phyloP scores from a whole-genome alignment of 1,139 yeast genomes.

The Scheffersomyces cryptocercus region DNA sequence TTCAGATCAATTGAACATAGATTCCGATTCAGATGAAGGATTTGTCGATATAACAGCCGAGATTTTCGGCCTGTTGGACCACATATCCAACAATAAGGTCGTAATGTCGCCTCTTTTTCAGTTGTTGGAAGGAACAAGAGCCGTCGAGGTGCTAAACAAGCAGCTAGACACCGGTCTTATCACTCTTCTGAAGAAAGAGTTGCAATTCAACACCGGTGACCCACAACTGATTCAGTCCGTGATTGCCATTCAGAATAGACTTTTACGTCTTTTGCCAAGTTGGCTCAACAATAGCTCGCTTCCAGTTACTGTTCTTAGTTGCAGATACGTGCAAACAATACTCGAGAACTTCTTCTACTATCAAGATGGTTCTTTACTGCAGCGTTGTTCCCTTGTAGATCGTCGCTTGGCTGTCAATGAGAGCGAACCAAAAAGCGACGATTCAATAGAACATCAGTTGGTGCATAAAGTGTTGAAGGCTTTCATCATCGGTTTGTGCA shows the following conservation, averaged over 20 bases:
- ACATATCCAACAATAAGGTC: conserved; percentile 41
- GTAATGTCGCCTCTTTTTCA: conserved; percentile 57
- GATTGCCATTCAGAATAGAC: conserved; percentile 43
- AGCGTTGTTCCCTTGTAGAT: background rate
- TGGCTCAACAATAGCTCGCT: conserved; percentile 68
- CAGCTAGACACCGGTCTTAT: conserved; percentile 66
- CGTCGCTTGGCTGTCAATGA: background rate
- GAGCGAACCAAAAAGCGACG: too few species aligned
- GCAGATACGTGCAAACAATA: conserved; percentile 60
- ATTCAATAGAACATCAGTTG: conserved; percentile 19
- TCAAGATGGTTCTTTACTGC: background rate
- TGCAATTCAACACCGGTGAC: conserved; percentile 34
- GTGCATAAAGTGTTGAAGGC: conserved; percentile 52
- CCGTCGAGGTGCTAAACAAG: conserved; percentile 64
- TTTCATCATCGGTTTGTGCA: conserved; percentile 51
- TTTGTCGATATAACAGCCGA: conserved; percentile 46
- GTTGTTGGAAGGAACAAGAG: conserved; percentile 72
- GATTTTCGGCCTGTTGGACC: conserved; percentile 31
- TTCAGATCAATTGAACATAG: conserved; percentile 5
- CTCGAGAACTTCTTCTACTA: conserved; percentile 38
- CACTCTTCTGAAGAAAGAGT: conserved; percentile 38
- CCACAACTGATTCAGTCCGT: conserved; percentile 38
- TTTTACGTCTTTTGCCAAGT: conserved; percentile 46
- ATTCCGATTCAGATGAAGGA: conserved; percentile 5
- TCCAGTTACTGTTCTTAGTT: conserved; percentile 64